Evolutionary conservation across 495 filamentous ascomycete species (phyloP).

Genomic region (Rostrohypoxylon terebratum): DNA sequence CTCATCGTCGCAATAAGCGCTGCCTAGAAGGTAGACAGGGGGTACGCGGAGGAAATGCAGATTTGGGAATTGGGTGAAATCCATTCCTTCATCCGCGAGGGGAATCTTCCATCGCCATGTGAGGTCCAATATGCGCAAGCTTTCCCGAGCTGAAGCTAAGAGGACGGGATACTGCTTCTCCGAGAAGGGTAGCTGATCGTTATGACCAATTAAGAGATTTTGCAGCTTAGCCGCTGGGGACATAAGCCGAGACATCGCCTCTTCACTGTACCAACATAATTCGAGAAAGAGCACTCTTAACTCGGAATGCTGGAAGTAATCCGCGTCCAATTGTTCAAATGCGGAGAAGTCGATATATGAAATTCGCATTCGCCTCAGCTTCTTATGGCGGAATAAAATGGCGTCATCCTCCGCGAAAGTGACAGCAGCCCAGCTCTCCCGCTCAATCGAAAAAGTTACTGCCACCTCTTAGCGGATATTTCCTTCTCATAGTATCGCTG

Average conservation of each 20-base stretch:
- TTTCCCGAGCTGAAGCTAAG: conserved; percentile 29
- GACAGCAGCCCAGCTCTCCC: conserved; percentile 9
- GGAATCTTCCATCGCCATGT: conserved; percentile 43
- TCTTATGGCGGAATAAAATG: conserved; percentile 37
- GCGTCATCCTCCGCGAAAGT: conserved; percentile 33
- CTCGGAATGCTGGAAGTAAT: conserved; percentile 32
- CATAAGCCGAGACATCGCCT: conserved; percentile 24
- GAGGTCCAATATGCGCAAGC: conserved; percentile 33
- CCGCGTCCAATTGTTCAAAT: conserved; percentile 20
- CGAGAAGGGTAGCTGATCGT: conserved; percentile 33
- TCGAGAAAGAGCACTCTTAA: conserved; percentile 30
- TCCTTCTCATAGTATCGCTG: not conserved
- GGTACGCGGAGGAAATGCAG: conserved; percentile 39
- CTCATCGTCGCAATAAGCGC: conserved; percentile 26
- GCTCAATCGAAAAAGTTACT: conserved; percentile 39
- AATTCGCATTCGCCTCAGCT: conserved; percentile 31
- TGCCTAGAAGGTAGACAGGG: conserved; percentile 37
- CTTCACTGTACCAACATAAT: conserved; percentile 30
- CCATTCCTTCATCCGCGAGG: conserved; percentile 32
- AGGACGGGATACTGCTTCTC: conserved; percentile 33
- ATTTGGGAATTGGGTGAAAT: conserved; percentile 37
- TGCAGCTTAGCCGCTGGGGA: conserved; percentile 16
- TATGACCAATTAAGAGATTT: conserved; percentile 33
- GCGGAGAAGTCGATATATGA: conserved; percentile 37
- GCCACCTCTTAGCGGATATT: conserved; percentile 3